Evolutionary conservation across 1,139 yeast species (phyloP).

Genomic region (Geotrichum klebahnii): DNA sequence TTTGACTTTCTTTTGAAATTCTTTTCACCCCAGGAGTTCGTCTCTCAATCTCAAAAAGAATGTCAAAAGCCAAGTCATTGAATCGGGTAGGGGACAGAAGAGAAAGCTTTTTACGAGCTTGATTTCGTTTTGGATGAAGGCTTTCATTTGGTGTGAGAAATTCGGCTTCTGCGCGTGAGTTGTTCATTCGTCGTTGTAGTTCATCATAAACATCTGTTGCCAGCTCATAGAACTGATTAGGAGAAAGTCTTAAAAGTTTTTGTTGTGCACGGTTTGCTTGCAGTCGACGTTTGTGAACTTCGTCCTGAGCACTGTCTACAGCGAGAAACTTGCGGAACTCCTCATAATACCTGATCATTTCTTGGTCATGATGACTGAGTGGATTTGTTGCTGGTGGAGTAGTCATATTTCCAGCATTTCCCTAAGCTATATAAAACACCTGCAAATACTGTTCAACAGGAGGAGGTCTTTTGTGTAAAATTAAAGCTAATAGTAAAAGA

Average conservation of each 20-base stretch:
- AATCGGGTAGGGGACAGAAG: slow-evolving; percentile 77
- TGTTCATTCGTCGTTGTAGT: slow-evolving; percentile 62
- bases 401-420: too few species aligned
- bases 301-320: slow-evolving; percentile 21
- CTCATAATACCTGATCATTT: slow-evolving; percentile 12
- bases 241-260: slow-evolving; percentile 71
- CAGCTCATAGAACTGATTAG: slow-evolving; percentile 77
- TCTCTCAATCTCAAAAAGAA: slow-evolving; percentile 79
- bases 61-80: slow-evolving; percentile 86
- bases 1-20: too few species aligned
- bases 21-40: slow-evolving; percentile 39
- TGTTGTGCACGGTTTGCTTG: slow-evolving; percentile 66
- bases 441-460: too few species aligned
- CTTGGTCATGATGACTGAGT: too few species aligned
- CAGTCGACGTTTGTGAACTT: slow-evolving; percentile 16
- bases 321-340: slow-evolving; percentile 20
- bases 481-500: too few species aligned
- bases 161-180: slow-evolving; percentile 46
- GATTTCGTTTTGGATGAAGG: slow-evolving; percentile 91
- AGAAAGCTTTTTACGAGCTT: slow-evolving; percentile 89
- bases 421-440: too few species aligned
- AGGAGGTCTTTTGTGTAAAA: too few species aligned
- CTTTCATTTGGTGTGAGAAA: slow-evolving; percentile 61
- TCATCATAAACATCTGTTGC: slow-evolving; percentile 94
- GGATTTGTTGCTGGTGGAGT: too few species aligned